Percentiles rank a stretch among this genome's conserved stretches.
Evolutionary conservation across 805 yeast species (phyloP).

Genomic region (Komagataella populi): DNA sequence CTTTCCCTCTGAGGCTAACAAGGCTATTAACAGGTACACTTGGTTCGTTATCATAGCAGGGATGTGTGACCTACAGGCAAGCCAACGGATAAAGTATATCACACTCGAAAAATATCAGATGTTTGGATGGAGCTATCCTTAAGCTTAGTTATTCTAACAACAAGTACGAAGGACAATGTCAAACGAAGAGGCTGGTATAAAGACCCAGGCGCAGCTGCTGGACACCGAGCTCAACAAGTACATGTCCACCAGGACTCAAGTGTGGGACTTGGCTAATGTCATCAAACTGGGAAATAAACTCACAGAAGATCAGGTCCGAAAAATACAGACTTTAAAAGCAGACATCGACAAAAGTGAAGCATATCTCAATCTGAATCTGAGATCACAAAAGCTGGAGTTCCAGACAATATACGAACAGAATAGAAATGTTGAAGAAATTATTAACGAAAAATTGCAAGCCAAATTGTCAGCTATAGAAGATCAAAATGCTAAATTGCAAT

Average conservation of each 20-base stretch:
- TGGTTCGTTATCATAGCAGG: constrained; percentile 1
- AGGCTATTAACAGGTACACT: background rate
- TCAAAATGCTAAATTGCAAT: background rate
- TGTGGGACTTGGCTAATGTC: background rate
- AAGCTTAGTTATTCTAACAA: background rate
- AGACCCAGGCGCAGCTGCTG: background rate
- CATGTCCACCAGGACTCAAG: background rate
- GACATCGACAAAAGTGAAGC: background rate
- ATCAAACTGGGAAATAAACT: background rate
- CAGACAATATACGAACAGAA: background rate
- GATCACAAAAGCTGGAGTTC: background rate
- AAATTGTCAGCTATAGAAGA: background rate
- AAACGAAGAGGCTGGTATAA: background rate
- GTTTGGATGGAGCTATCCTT: background rate
- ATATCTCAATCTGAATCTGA: background rate
- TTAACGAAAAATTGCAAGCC: background rate
- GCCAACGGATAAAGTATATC: background rate
- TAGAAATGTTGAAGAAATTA: background rate
- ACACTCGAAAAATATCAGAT: background rate
- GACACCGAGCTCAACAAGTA: background rate
- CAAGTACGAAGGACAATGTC: constrained; percentile 8
- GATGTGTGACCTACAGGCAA: background rate
- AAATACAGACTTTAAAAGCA: background rate
- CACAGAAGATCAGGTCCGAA: background rate
- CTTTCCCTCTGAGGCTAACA: constrained; percentile 1